Base-by-base conservation (phyloP, 257 asterid species). In the Cordia subcordata region DNA sequence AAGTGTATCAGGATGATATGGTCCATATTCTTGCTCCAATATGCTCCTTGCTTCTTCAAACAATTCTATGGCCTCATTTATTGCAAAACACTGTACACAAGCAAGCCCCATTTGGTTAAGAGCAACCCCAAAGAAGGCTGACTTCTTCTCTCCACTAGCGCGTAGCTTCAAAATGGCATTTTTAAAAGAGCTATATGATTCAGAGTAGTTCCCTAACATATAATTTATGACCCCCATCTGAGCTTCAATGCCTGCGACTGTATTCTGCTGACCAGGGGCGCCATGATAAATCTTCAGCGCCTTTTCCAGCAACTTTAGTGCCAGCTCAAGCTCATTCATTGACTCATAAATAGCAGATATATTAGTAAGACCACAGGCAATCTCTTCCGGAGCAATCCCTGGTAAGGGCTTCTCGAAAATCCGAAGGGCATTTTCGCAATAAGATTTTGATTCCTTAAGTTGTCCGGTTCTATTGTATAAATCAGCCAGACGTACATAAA, bases 61-160 rank as follows among this genome's bases (percentile, higher is more conserved):
- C 81, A 88, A 61, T 10, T 82, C 77, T 45, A 84, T 55, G 17
- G 95, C 99, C 74, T 88, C 99, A 12, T 84, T 84, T 49, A 91
- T 77, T 6, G 95, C 85, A 35, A 82, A 84, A 5, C 92, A 83
- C 65, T 92, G 96, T 51, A 88, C 95, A 32, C 96, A 92, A 66
- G 94, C 83, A 60, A 92, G 72, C 57, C 96, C 96, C 96, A 92
- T 85, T 72, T 92, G 96, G 70, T 88, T 92, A 62, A 92, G 82
- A 19, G 94, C 96, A 14, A 92, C 79, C 37, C 96, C 99, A 37
- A 92, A 92, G 74, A 92, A 92, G 16, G 96, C 96, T 0, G 96
- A 86, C 55, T 91, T 91, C 80, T 85, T 91, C 72, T 84, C 94
- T 58, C 96, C 98, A 63, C 78, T 79, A 0, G 89, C 94, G 38